Base-by-base conservation (phyloP, 2,329 filamentous ascomycete species). In the Microsporum canis region DNA sequence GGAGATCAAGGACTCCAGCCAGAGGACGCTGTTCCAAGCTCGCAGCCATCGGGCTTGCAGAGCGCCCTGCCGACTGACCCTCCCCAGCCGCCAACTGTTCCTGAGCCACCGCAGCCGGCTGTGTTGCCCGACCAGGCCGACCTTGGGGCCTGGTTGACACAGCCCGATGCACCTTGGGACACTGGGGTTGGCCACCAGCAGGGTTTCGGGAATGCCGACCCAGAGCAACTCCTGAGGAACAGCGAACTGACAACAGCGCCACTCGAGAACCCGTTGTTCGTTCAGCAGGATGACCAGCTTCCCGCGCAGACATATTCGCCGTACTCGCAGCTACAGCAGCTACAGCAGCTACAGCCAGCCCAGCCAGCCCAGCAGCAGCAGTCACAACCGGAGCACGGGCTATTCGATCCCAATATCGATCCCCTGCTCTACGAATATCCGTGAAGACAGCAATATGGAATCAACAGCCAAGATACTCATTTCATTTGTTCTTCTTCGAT, bases 401-500 rank as follows among this genome's bases (percentile, higher is more conserved):
- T 27, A 10, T 3, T 31, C 29, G 23, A 53, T 33, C 47, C 47
- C 27, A 53, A 53, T 33, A 53, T 53, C 47, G 47, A 53, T 10
- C 47, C 47, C 47, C 33, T 6, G 49, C 49, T 55, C 49, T 55
- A 55, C 49, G 49, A n/a, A 55, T 55, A 55, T 34, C 49, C 34
- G 49, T 55, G 49, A 55, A 55, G 49, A 55, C 43, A 47, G 6
- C 43, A 47, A 47, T 23, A 8, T 14, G 14, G 31, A 55, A 10
- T 14, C 12, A 34, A 33, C 29, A 55, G 49, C 49, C 49, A 49
- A 49, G 29, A 3, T n/a, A 8, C n/a, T 36, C 33, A 8, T 34
- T 36, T 55, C 49, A 55, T 55, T 55, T 43, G 39, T n/a, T 55
- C 49, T 59, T 59, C 27, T 49, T 45, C 57, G 39, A 36, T 41